These are phyloP conservation scores for Didymella keratinophila DNA, from an alignment of 2,329 filamentous ascomycete species.

Conservation along the genomic window DNA sequence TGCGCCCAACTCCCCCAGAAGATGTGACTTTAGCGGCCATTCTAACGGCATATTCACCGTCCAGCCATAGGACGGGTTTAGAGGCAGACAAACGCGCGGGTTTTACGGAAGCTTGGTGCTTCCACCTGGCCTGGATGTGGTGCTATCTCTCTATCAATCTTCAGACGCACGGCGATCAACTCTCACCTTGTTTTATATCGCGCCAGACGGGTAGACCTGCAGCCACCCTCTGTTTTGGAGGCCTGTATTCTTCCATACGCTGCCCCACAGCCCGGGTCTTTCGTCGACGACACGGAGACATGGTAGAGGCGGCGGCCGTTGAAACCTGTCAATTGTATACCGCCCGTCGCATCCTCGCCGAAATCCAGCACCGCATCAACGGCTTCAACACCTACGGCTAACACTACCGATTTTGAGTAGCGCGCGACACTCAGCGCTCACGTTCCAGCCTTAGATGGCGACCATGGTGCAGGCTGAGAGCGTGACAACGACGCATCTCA, in stretches of 20 bases:
- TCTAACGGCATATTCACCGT: conserved; percentile 49
- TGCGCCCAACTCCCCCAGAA: conserved; percentile 36
- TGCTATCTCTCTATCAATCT: conserved; percentile 46
- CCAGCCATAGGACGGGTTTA: conserved; percentile 50
- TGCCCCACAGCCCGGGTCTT: conserved; percentile 35
- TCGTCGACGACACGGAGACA: conserved; percentile 43
- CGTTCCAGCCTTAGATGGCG: conserved; percentile 43
- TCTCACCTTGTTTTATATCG: conserved; percentile 41
- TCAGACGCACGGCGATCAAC: conserved; percentile 44
- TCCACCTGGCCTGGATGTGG: conserved; percentile 41
- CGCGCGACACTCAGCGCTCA: conserved; percentile 27
- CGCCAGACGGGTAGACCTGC: conserved; percentile 32
- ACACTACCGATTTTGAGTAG: conserved; percentile 21
- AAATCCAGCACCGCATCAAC: conserved; percentile 52
- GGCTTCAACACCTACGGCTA: conserved; percentile 55
- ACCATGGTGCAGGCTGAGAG: conserved; percentile 49
- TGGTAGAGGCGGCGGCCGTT: conserved; percentile 46
- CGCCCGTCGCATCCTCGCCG: conserved; percentile 51
- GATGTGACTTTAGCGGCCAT: conserved; percentile 35
- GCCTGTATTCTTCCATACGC: conserved; percentile 36
- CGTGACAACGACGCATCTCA: conserved; percentile 42
- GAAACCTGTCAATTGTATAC: conserved; percentile 47
- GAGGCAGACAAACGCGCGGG: conserved; percentile 41
- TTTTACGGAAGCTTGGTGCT: conserved; percentile 45
- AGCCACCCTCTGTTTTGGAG: conserved; percentile 33